Evolutionary conservation across 192 early-diverging fungal species (phyloP).

Genomic region (Spizellomyces sp.): DNA sequence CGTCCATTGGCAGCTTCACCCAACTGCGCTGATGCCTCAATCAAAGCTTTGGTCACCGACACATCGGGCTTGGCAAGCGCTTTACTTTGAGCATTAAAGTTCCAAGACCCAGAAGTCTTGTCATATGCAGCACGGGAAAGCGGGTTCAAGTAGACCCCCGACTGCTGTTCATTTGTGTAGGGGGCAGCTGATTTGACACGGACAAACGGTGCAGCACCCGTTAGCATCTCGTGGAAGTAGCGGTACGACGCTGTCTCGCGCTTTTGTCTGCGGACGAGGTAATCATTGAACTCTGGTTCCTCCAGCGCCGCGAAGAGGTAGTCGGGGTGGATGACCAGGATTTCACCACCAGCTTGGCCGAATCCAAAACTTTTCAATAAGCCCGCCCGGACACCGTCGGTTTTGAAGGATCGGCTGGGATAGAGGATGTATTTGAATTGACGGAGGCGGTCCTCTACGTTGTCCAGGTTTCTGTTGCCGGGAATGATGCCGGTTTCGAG

Average conservation of each 20-base stretch:
- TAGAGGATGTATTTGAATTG: slow-evolving; percentile 82
- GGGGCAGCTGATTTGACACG: slow-evolving; percentile 85
- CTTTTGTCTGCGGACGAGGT: slow-evolving; percentile 65
- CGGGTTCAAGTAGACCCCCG: slow-evolving; percentile 85
- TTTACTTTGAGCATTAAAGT: slow-evolving; percentile 53
- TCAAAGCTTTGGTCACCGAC: slow-evolving; percentile 53
- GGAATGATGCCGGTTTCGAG: slow-evolving; percentile 85
- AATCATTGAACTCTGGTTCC: slow-evolving; percentile 68
- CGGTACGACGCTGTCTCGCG: slow-evolving; percentile 84
- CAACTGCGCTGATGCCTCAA: slow-evolving; percentile 40
- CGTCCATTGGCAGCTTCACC: slow-evolving; percentile 39
- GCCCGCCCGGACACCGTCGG: slow-evolving; percentile 87
- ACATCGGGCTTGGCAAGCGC: slow-evolving; percentile 51
- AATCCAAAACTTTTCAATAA: slow-evolving; percentile 94
- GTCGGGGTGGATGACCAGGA: slow-evolving; percentile 85
- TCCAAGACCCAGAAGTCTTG: slow-evolving; percentile 68
- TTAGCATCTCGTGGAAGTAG: slow-evolving; percentile 87
- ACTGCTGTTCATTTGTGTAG: slow-evolving; percentile 80
- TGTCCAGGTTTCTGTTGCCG: slow-evolving; percentile 91
- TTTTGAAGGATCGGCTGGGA: slow-evolving; percentile 83
- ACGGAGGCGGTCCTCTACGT: slow-evolving; percentile 73
- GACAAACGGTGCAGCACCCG: slow-evolving; percentile 78
- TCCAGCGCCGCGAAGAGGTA: slow-evolving; percentile 78
- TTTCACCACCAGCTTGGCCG: slow-evolving; percentile 91
- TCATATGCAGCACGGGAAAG: slow-evolving; percentile 80